phyloP scores from a whole-genome alignment of 2,329 filamentous ascomycete genomes.

The Blumeria graminis region DNA sequence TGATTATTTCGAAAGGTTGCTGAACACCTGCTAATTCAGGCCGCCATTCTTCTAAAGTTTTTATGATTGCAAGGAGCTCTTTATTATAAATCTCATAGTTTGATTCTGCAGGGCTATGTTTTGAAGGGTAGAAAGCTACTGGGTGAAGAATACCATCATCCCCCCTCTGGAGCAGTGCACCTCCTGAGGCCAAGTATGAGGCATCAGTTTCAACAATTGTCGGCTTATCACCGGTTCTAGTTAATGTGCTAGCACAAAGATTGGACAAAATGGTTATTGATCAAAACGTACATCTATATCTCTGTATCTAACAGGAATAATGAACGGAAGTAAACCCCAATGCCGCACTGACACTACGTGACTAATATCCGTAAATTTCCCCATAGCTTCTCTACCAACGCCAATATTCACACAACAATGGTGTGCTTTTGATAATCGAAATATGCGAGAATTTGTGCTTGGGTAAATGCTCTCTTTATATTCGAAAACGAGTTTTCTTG shows the following conservation, averaged over 20 bases:
- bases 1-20: background rate
- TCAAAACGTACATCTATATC: no score
- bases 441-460: background rate
- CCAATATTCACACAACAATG: no score
- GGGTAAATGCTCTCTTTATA: background rate
- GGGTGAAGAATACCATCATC: background rate
- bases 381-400: no score
- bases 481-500: background rate
- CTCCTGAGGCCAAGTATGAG: background rate
- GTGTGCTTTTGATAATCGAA: background rate
- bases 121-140: background rate
- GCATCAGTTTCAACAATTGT: background rate
- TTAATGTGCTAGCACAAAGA: no score
- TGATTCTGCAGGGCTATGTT: background rate
- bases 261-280: no score
- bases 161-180: background rate
- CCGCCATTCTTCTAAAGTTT: background rate
- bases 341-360: no score
- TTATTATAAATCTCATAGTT: background rate
- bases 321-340: no score
- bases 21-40: background rate
- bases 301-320: no score
- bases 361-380: no score
- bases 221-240: no score
- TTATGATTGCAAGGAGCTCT: background rate